Evolutionary conservation across 2,329 filamentous ascomycete genomes (phyloP), one percentile per base, ranked within the genome.

Genomic region (Aspergillus sp.): DNA sequence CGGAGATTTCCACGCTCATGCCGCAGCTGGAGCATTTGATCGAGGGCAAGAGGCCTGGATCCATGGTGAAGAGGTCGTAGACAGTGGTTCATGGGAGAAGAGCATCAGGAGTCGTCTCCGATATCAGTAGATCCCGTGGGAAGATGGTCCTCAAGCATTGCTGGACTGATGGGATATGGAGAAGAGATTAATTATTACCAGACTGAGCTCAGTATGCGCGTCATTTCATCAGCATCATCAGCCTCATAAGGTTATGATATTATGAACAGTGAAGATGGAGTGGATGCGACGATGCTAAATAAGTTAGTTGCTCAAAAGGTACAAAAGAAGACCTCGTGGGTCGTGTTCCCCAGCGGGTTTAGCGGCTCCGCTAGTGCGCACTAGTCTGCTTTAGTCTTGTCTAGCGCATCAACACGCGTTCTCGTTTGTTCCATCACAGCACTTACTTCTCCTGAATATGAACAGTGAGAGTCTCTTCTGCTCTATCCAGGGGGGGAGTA

Each of bases 21-120:
- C 84, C 83, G 68, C 90, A 95, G 75, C 81, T 85, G 49, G 90
- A 95, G 73, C 90, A 95, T 79, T 93, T 95, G 73, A 95, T 89
- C 20, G 85, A 85, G 65, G 90, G 89, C 76, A 94, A 78, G 59
- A 92, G 84, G 71, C 82, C 87, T 69, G 84, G 81, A 66, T 85
- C 79, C 65, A 72, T 73, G 56, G 58, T 20, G 40, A 22, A 6
- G 22, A 42, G n/a, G 40, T 42, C 17, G 17, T 17, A 14, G 19
- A 20, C 33, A 35, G 33, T 35, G 33, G 33, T 35, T 35, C 45
- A 50, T 50, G 42, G 22, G 41, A 43, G 45, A 40, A 43, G 45
- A 26, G 26, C 8, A 30, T 30, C 26, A 30, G 32, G 36, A 30
- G 26, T 24, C 22, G 22, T 30, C 26, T 11, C 26, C 26, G 10